Base-by-base conservation (phyloP, 805 yeast genomes). In the Blastobotrys parvus region DNA sequence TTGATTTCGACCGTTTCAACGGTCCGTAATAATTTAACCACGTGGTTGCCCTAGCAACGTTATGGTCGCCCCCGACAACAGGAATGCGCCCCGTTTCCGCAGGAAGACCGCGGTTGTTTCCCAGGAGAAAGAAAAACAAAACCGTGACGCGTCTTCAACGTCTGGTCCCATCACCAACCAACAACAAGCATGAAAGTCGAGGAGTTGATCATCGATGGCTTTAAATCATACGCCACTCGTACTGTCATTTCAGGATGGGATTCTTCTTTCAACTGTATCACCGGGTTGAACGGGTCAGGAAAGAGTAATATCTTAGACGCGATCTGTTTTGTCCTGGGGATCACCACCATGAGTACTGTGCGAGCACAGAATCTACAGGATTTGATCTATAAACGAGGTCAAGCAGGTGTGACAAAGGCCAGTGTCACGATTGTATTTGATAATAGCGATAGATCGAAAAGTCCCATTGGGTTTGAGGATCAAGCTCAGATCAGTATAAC, bases 211-310 rank as follows among this genome's bases (percentile, higher is more conserved):
- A 80, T 92, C 38, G 98, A 92, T 64, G 99, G 99, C 36, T 92
- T 92, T 75, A 92, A 92, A 68, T 87, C 97, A 18, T 92, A 92
- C 56, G 96, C 97, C 21, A 83, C 95, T 1, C 81, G 97, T 68
- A 92, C 98, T 1, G 97, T 89, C 23, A 85, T 92, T 25, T 76
- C 94, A 1, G 84, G 80, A 21, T 94, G 98, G 98, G 99, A 92
- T 63, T 75, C 85, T 1, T 95, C 84, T 64, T 94, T 92, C 66
- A 92, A 94, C 65, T 96, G 97, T 55, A 90, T 92, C 59, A 94
- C 98, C 0, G 99, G 99, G 5, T 71, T 92, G 39, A 92, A 92
- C 60, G 99, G 99, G 7, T 87, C 96, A 0, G 99, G 99, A 4
- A 92, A 92, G 59, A 90, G 97, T 18, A 92, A 92, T 61, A 89